Percentiles rank a stretch among this genome's conserved stretches.
Conservation (phyloP, 148 eudicot genomes). For the Nyssa sinensis region DNA sequence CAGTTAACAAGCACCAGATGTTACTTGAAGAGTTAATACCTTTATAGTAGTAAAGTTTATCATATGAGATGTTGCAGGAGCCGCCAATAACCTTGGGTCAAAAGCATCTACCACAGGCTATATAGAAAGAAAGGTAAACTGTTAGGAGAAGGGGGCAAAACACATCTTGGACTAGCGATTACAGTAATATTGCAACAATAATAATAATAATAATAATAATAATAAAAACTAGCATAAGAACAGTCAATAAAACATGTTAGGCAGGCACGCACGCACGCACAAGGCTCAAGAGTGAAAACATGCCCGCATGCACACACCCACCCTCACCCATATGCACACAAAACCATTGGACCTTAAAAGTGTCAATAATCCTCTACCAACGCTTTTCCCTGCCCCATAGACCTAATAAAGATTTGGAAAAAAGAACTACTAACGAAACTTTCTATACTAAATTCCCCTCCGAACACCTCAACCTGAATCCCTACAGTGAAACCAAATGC, state of each 20-base stretch:
- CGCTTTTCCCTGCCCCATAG: not conserved
- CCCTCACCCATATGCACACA: not conserved
- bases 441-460: not conserved
- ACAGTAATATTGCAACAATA: not conserved
- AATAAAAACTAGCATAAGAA: not conserved
- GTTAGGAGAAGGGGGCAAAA: not conserved
- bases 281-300: not conserved
- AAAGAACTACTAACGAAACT: not conserved
- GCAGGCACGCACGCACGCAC: not conserved
- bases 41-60: slow-evolving; percentile 72
- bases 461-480: not conserved
- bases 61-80: slow-evolving; percentile 80
- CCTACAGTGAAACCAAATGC: not conserved
- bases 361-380: not conserved
- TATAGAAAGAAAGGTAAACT: slow-evolving; percentile 6
- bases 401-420: not conserved
- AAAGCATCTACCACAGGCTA: slow-evolving; percentile 99
- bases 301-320: not conserved
- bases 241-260: not conserved
- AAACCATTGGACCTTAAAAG: not conserved
- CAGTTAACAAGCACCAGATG: not conserved
- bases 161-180: not conserved
- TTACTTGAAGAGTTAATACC: slow-evolving; percentile 36
- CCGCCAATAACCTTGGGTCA: slow-evolving; percentile 93
- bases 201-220: too few relatives aligned